Base-by-base conservation (phyloP, 805 yeast genomes). In the Blastobotrys terrestris region DNA sequence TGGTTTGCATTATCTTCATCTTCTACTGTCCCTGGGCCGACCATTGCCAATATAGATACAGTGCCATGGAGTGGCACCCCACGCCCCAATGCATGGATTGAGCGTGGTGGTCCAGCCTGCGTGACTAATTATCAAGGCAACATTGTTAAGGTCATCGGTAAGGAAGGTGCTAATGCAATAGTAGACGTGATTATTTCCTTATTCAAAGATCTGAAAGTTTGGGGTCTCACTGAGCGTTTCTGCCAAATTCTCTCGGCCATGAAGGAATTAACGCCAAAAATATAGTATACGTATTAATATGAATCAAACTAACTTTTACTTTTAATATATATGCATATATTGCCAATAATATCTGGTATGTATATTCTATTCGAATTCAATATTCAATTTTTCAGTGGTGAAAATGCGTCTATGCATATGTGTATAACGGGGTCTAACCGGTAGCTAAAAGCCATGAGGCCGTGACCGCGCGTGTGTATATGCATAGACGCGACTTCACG, bases 161-260 rank as follows among this genome's bases (percentile, higher is more conserved):
- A 51, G 8, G 48, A 56, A 42, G 41, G 48, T 7, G 53, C 50
- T 8, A 41, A 49, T 14, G 58, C 52, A 16, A 42, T 59, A 31
- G 53, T 52, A 31, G 49, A 47, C 4, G 20, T 40, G 6, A 45
- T 55, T 53, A 46, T 48, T 39, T 48, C 54, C 44, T 44, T 52
- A 44, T 21, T 44, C 31, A 43, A 48, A 41, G 18, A 49, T 3
- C 41, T 54, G 35, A 44, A 52, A 40, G 45, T 51, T 20, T 58
- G 62, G 62, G 62, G 62, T 5, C 52, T 58, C 16, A 57, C 62
- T n/a, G 53, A 51, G 31, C 56, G 54, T 53, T 58, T 58, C 50
- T 55, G 55, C 31, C 49, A 21, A 16, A 53, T 53, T 7, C 43
- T 53, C 11, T 43, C 16, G 5, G 20, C 16, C 5, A n/a, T 44